Conservation (phyloP, 345 rosid species). For the Cardamine resedifolia region DNA sequence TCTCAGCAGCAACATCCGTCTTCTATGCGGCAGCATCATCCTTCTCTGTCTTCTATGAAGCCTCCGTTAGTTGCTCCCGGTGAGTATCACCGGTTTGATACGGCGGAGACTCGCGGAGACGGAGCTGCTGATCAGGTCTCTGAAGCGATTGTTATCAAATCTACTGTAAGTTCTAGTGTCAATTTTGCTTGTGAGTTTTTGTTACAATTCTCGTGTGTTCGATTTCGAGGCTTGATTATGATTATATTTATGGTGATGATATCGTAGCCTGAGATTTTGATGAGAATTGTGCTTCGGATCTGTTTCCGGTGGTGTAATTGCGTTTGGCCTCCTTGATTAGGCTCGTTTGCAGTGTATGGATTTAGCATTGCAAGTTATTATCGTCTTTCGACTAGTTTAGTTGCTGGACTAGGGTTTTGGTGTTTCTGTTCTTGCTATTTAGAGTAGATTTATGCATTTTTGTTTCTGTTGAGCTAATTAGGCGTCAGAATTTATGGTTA, state of each 20-base stretch:
- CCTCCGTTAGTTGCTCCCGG: conserved; percentile 67
- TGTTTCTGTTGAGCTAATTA: neutral
- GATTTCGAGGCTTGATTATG: neutral
- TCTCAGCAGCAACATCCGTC: conserved; percentile 41
- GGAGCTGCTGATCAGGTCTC: conserved; percentile 51
- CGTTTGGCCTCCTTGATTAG: neutral
- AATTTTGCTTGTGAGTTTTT: neutral
- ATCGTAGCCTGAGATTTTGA: neutral
- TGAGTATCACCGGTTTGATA: conserved; percentile 70
- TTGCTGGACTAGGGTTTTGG: conserved; percentile 28
- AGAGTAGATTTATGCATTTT: neutral
- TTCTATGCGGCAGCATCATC: conserved; percentile 48
- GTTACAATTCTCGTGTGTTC: conserved; percentile 13
- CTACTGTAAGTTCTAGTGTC: conserved; percentile 54
- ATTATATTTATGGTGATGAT: neutral
- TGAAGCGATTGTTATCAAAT: conserved; percentile 60
- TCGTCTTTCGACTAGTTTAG: neutral
- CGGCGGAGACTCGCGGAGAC: conserved; percentile 40
- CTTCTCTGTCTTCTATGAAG: conserved; percentile 60
- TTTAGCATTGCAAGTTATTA: conserved; percentile 28
- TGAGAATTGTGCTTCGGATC: conserved; percentile 40
- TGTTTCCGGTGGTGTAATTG: conserved; percentile 9
- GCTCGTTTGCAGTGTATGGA: conserved; percentile 9
- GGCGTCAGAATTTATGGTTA: neutral
- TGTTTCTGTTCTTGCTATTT: conserved; percentile 13